phyloP scores from a whole-genome alignment of 176 grass and related monocot species.

The Themeda triandra region DNA sequence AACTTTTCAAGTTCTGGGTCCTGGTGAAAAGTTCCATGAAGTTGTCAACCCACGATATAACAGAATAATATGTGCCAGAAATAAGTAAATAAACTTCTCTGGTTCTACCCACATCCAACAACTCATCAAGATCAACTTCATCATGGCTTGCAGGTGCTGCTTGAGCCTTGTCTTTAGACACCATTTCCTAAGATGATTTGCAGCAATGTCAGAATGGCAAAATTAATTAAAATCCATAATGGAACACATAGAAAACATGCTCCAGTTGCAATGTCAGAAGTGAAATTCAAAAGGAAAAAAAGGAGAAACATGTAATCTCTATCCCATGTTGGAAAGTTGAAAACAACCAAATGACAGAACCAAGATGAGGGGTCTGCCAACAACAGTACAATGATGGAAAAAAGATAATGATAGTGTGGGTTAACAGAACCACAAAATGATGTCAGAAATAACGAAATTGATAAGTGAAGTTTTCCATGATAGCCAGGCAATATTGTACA shows the following conservation, averaged over 20 bases:
- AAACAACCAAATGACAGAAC: not conserved
- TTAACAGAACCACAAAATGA: not conserved
- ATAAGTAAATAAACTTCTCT: not conserved
- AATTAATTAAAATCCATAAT: not conserved
- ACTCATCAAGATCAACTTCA: slow-evolving; percentile 96
- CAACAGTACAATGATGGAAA: not conserved
- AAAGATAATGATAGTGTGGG: not conserved
- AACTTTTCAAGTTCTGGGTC: slow-evolving; percentile 97
- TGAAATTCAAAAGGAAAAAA: not conserved
- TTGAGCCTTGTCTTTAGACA: slow-evolving; percentile 69
- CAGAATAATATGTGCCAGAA: not conserved
- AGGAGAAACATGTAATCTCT: not conserved
- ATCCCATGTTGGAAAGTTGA: not conserved
- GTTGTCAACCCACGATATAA: not conserved
- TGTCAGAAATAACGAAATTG: not conserved
- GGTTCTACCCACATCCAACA: slow-evolving; percentile 82
- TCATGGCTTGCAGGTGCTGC: slow-evolving; percentile 52
- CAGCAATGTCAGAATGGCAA: slow-evolving; percentile 18
- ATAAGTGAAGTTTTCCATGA: not conserved
- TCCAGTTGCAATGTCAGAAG: not conserved
- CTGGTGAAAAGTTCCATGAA: slow-evolving; percentile 29
- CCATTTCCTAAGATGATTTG: slow-evolving; percentile 56
- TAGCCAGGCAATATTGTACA: not conserved
- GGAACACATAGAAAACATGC: not conserved
- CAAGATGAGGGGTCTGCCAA: not conserved